Base-by-base conservation (phyloP, 768 basidiomycete species). In the Cystobasidiopsis lactophilus region DNA sequence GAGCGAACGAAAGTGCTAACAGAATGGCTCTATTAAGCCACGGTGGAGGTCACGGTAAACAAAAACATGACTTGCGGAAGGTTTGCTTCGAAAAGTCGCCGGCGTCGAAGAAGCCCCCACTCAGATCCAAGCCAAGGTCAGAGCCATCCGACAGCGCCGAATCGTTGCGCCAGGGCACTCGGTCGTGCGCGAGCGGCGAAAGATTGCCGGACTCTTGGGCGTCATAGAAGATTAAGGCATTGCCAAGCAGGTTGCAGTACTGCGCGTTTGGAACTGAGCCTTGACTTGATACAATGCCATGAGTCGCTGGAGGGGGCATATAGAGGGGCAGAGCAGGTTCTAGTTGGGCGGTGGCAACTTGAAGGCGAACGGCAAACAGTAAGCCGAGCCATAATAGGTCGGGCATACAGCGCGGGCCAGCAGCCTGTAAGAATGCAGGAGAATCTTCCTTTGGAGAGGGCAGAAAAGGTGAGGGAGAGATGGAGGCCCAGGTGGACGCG, bases 81-180 rank as follows among this genome's bases (percentile, higher is more conserved):
- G 43, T 38, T 55, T 44, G 47, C 23, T 26, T 51, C 40, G 50
- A 7, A 40, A 55, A 60, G 70, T 61, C 82, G 70, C 86, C 86
- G 55, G 88, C 85, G 71, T 91, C 88, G 63, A 84, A 89, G 64
- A 80, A 91, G 5, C 88, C 89, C 64, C 85, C 85, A 30, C 73
- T 77, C 50, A 93, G 68, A 64, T 95, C 82, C 16, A 85, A 61
- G 4, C 72, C 72, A 31, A 72, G 77, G 57, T 85, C 80, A 53
- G 70, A 66, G 14, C 86, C 89, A 66, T 95, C 89, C 33, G 76
- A 68, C 23, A 79, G 59, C 18, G 76, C 75, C 61, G 82, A 85
- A 52, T 79, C 74, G 61, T 93, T 93, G 50, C 88, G 71, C 89
- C 89, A 95, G 24, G 74, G 63, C 2, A 89, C 83, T 38, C 88